phyloP scores from a whole-genome alignment of 345 rosid genomes.

The Syzygium aqueum region DNA sequence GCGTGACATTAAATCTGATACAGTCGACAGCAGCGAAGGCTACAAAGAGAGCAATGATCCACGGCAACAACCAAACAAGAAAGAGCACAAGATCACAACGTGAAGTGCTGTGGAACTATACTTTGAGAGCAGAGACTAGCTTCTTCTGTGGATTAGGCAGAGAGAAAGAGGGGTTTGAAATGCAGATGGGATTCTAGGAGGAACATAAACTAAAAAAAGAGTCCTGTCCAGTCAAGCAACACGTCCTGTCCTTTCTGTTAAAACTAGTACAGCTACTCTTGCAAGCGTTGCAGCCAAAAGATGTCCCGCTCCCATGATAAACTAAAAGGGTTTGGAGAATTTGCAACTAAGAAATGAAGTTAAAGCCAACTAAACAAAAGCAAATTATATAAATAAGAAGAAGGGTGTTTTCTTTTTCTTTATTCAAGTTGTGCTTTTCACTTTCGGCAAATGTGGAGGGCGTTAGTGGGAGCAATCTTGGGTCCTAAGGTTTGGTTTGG shows the following conservation, averaged over 20 bases:
- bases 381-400: not conserved
- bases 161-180: not conserved
- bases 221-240: not conserved
- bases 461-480: not conserved
- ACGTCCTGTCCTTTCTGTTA: not conserved
- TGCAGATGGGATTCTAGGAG: not conserved
- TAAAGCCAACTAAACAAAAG: not conserved
- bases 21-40: not conserved
- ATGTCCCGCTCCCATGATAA: not conserved
- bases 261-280: not conserved
- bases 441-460: not conserved
- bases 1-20: conserved; percentile 25
- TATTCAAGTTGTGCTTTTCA: not conserved
- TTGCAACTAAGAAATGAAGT: not conserved
- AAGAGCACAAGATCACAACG: not conserved
- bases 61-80: not conserved
- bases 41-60: not conserved
- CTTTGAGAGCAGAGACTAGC: not conserved
- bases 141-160: not conserved
- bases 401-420: no score
- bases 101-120: not conserved
- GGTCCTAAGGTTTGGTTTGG: not conserved
- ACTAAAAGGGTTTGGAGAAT: not conserved
- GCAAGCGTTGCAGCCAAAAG: not conserved
- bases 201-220: not conserved